Base-by-base conservation (phyloP, 2,329 filamentous ascomycete genomes). In the Chaetomium sp. region DNA sequence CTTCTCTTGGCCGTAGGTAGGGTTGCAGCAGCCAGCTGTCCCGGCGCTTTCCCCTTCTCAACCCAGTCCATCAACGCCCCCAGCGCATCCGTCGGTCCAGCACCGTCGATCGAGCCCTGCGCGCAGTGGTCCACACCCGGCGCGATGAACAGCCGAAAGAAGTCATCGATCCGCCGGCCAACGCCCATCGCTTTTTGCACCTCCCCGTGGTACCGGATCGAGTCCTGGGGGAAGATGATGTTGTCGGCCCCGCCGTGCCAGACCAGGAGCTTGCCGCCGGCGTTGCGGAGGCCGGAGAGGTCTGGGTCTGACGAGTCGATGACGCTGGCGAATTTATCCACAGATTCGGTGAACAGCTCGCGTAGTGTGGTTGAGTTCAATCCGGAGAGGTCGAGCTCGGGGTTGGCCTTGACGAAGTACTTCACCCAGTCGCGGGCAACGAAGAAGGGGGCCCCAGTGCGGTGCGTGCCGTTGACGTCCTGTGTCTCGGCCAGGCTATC, bases 101-200 rank as follows among this genome's bases (percentile, higher is more conserved):
- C 59, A 12, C 65, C 65, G 57, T 70, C 62, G 49, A 67, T 69
- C 47, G 49, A 65, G 31, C 54, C 62, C 13, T 27, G 68, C 62
- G 6, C 67, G 67, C 82, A 85, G 70, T 84, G 82, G 16, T 72
- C 73, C 80, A 83, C 83, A 1, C 81, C 81, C 2, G 80, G 80
- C n/a, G 83, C 75, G 6, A 76, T 72, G 72, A 83, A 83, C 67
- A 82, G 78, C 21, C 75, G 70, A 73, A 82, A 86, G 16, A 62
- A 66, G 13, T 64, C 62, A 10, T 57, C 33, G 3, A 66, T 45
- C 35, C 35, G 35, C 35, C 13, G 35, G 13, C 35, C 51, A 42
- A 25, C 27, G 25, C 79, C 70, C 45, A 73, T 64, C 0, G 71
- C 68, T 2, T 65, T 59, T 16, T 76, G 69, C n/a, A 73, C 71